Percentiles rank a stretch among this genome's conserved stretches.
phyloP scores from a whole-genome alignment of 179 eudicot genomes.

The Sideroxylon spinosum region DNA sequence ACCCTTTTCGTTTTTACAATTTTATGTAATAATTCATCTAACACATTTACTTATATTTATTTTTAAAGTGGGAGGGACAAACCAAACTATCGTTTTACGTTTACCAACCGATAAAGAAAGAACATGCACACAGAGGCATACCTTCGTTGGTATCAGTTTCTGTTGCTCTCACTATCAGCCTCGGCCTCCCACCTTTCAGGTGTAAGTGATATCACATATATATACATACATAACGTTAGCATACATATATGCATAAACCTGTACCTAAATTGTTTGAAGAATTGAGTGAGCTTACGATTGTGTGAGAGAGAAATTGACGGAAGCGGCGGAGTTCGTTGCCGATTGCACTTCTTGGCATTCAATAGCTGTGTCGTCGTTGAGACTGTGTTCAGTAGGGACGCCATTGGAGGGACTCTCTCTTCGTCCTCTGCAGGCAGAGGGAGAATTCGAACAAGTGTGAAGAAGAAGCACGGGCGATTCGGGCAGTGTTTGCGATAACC shows the following conservation, averaged over 20 bases:
- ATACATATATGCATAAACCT: neutral
- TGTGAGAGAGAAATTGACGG: constrained; percentile 21
- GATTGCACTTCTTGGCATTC: constrained; percentile 16
- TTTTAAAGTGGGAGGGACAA: too few relatives aligned
- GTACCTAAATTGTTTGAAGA: neutral
- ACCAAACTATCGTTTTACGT: too few relatives aligned
- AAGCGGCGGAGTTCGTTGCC: constrained; percentile 21
- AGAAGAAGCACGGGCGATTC: neutral
- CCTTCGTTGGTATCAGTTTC: constrained; percentile 82
- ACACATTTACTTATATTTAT: too few relatives aligned
- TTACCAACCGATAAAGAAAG: too few relatives aligned
- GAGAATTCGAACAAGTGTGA: neutral
- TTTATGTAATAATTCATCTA: too few relatives aligned
- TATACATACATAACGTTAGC: neutral
- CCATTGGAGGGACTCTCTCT: constrained; percentile 20
- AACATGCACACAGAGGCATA: neutral
- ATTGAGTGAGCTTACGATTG: constrained; percentile 34
- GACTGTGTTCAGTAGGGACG: constrained; percentile 33
- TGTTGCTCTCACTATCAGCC: constrained; percentile 60
- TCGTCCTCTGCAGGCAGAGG: neutral
- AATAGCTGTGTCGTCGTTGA: constrained; percentile 28
- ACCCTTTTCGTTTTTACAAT: too few relatives aligned
- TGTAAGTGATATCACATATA: constrained; percentile 19
- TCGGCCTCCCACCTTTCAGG: constrained; percentile 28
- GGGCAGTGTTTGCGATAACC: neutral